Base-by-base conservation (phyloP, 768 basidiomycete species). In the Termitomyces eurrhizus region DNA sequence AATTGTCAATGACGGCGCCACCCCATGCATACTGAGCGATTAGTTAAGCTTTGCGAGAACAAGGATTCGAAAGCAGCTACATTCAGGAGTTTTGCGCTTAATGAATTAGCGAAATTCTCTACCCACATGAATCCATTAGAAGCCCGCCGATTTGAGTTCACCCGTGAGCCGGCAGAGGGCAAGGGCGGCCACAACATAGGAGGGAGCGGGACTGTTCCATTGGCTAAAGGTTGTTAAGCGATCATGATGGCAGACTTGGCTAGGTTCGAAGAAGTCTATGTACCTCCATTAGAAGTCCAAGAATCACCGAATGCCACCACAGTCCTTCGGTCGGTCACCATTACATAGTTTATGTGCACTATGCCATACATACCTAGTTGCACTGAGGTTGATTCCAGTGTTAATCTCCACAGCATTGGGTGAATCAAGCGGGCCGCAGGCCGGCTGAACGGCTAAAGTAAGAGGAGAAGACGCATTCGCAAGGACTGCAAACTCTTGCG, bases 61-160 rank as follows among this genome's bases (percentile, higher is more conserved):
- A 2, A 13, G n/a, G 32, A n/a, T 33, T 42, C 24, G 9, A 53
- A 21, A 32, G 12, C 12, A n/a, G 12, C 11, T 44, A 55, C 54
- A 58, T 74, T 69, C 21, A 74, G 60, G 4, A 74, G 63, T 57
- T 74, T 74, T 12, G 71, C 69, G 33, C 71, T 67, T 21, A 73
- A 41, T 33, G 68, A 61, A 42, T 69, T 68, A 2, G 70, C 72
- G 32, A 73, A 61, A 42, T 67, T 67, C 57, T 74, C 73, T 21
- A 67, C 69, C 73, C 72, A 74, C 39, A 73, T 64, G 61, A 69
- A 74, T 0, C 73, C 73, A 59, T 74, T 72, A 12, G 66, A 70
- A 14, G 73, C 73, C 39, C 73, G 61, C 24, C 72, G 62, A 52
- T 72, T 72, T 35, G 67, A 64, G 3, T 66, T 71, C 45, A 65